A percentile compares a stretch with the other conserved stretches of the same genome.
Evolutionary conservation across 305 asterid genomes (phyloP).

Genomic region (Fraxinus sp.): DNA sequence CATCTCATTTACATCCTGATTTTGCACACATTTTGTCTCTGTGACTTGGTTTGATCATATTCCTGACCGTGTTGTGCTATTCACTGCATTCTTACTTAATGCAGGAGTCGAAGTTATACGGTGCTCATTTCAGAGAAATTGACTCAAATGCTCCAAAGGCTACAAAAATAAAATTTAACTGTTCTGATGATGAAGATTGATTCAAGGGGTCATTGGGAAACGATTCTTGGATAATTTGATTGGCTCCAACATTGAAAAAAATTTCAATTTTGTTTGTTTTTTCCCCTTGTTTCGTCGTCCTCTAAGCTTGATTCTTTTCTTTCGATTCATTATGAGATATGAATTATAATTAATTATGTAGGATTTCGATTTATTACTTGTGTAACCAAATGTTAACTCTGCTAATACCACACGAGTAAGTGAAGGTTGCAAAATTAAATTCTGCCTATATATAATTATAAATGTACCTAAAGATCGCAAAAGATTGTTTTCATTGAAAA

Average conservation of each 20-base stretch:
- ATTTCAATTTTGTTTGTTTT: background rate
- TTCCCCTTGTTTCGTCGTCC: background rate
- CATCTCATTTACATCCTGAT: background rate
- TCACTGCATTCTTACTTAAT: background rate
- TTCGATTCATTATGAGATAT: background rate
- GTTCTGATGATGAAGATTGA: slow-evolving; percentile 79
- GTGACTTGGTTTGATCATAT: background rate
- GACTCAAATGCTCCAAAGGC: slow-evolving; percentile 87
- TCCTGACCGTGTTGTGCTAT: background rate
- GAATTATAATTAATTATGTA: background rate
- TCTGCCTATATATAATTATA: background rate
- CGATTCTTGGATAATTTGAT: background rate
- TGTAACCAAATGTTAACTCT: background rate
- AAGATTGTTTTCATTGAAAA: background rate
- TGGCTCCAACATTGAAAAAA: background rate
- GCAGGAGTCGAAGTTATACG: slow-evolving; percentile 94
- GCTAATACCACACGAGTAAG: background rate
- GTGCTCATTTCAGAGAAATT: slow-evolving; percentile 93
- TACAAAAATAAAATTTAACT: slow-evolving; percentile 61
- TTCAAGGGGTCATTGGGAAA: slow-evolving; percentile 7
- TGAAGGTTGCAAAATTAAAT: no score
- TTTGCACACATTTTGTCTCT: background rate
- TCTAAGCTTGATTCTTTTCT: background rate
- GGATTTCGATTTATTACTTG: background rate
- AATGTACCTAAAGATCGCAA: background rate